Evolutionary conservation across 176 grass and related monocot species (phyloP).

Genomic region (Guadua angustifolia): DNA sequence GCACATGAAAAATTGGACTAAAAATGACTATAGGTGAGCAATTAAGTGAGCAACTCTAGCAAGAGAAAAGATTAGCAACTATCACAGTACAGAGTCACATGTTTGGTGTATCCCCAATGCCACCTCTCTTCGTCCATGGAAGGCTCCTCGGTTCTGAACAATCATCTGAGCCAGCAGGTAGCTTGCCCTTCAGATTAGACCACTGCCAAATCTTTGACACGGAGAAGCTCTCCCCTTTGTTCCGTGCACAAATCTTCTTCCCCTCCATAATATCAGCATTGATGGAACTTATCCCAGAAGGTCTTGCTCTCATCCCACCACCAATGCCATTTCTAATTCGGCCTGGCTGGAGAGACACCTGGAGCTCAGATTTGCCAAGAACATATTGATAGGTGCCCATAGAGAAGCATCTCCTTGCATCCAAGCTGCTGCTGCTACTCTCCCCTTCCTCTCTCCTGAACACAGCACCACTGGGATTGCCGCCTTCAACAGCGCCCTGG

Average conservation of each 20-base stretch:
- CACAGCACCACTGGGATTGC: constrained; percentile 35
- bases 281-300: constrained; percentile 43
- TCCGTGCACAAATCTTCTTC: constrained; percentile 63
- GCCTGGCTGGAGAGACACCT: constrained; percentile 61
- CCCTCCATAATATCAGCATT: constrained; percentile 67
- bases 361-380: constrained; percentile 67
- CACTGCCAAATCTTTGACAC: constrained; percentile 94
- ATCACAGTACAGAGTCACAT: constrained; percentile 51
- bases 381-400: constrained; percentile 96
- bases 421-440: constrained; percentile 83
- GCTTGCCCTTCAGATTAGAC: constrained; percentile 72
- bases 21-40: constrained; percentile 50
- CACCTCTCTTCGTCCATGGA: constrained; percentile 66
- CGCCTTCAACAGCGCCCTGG: constrained; percentile 44
- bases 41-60: constrained; percentile 38
- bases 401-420: constrained; percentile 89
- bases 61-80: constrained; percentile 48
- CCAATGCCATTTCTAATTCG: constrained; percentile 33
- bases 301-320: constrained; percentile 41
- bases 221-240: constrained; percentile 87
- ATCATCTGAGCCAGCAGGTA: constrained; percentile 59
- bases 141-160: constrained; percentile 56
- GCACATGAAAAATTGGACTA: constrained; percentile 51
- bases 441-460: constrained; percentile 72
- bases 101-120: constrained; percentile 43